Evolutionary conservation across 2,329 filamentous ascomycete species (phyloP).

Genomic region (Parafenestella ontariensis): DNA sequence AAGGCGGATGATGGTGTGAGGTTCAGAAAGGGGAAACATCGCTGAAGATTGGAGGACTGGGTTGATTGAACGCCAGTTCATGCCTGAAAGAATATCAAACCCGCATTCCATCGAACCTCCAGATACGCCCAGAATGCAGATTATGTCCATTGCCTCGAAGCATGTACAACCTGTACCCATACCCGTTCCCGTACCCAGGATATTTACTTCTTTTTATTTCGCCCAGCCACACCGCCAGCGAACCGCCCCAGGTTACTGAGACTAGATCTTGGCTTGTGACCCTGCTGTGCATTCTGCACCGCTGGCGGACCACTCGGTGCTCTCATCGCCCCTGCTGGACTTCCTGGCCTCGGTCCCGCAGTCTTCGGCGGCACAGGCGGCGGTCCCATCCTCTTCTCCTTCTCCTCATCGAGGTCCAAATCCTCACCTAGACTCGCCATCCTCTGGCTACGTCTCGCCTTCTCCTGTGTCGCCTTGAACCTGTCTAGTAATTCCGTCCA

Average conservation of each 20-base stretch:
- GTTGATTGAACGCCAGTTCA: slow-evolving; percentile 11
- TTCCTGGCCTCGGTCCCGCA: slow-evolving; percentile 26
- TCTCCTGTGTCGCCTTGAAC: slow-evolving; percentile 90
- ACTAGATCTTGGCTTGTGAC: slow-evolving; percentile 50
- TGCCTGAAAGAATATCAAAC: slow-evolving; percentile 9
- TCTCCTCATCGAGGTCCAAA: slow-evolving; percentile 32
- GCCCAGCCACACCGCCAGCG: slow-evolving; percentile 50
- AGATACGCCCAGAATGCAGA: slow-evolving; percentile 34
- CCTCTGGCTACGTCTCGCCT: slow-evolving; percentile 74
- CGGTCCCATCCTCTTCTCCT: slow-evolving; percentile 36
- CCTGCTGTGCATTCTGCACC: slow-evolving; percentile 24
- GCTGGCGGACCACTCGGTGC: slow-evolving; percentile 24
- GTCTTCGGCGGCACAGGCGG: slow-evolving; percentile 38
- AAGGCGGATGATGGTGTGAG: slow-evolving; percentile 44
- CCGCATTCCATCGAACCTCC: neutral
- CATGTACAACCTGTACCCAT: neutral
- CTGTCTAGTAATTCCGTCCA: slow-evolving; percentile 96
- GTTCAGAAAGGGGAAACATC: slow-evolving; percentile 54
- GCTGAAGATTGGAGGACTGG: slow-evolving; percentile 33
- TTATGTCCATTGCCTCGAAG: slow-evolving; percentile 9
- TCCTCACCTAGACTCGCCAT: slow-evolving; percentile 51
- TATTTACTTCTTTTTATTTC: slow-evolving; percentile 46
- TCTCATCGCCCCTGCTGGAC: slow-evolving; percentile 30
- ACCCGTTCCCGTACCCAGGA: neutral
- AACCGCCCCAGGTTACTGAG: slow-evolving; percentile 55